Conservation (phyloP, 192 early-diverging fungal genomes). For the Chytriomyces sp. region DNA sequence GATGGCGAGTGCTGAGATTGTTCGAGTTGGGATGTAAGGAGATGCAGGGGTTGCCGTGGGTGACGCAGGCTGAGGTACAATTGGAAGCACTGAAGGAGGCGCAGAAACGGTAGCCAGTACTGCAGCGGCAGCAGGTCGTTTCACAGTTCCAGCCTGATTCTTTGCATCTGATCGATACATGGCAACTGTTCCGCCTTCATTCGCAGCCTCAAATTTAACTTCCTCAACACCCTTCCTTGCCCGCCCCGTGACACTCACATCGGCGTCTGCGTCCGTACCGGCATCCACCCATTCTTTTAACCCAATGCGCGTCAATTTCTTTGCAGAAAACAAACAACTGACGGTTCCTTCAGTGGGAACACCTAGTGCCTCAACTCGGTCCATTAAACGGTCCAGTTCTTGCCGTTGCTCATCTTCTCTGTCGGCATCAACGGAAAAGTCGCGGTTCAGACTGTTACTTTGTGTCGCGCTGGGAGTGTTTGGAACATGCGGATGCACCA, state of each 20-base stretch:
- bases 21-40: slow-evolving; percentile 8
- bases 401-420: background rate
- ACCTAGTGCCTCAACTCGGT: slow-evolving; percentile 15
- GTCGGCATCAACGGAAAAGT: background rate
- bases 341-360: slow-evolving; percentile 15
- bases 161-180: slow-evolving; percentile 26
- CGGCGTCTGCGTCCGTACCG: slow-evolving; percentile 11
- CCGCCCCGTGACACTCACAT: background rate
- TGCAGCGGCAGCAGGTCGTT: background rate
- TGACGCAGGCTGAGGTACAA: background rate
- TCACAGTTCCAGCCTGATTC: background rate
- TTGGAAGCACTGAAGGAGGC: background rate
- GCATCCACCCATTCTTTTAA: slow-evolving; percentile 30
- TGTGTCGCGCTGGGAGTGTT: background rate
- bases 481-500: slow-evolving; percentile 7
- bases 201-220: background rate
- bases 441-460: background rate
- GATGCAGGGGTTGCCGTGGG: background rate
- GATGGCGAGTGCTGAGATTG: background rate
- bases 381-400: slow-evolving; percentile 21
- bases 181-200: slow-evolving; percentile 4
- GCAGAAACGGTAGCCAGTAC: background rate
- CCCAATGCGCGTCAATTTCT: slow-evolving; percentile 29
- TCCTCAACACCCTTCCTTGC: background rate
- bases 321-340: slow-evolving; percentile 20